Base-by-base conservation (phyloP, 2,329 filamentous ascomycete genomes). In the Botrytis tulipae region DNA sequence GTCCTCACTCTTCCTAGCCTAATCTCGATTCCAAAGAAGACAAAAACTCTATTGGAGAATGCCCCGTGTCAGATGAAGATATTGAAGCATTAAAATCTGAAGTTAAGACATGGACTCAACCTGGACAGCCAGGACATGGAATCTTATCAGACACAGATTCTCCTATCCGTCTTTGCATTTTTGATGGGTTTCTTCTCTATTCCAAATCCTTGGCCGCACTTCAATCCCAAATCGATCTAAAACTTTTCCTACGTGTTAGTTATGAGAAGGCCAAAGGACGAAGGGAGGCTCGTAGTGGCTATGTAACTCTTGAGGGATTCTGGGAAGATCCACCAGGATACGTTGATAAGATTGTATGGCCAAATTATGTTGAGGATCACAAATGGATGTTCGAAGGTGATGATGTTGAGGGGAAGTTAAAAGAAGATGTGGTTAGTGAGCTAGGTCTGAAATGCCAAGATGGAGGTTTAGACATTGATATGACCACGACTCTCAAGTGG, bases 281-380 rank as follows among this genome's bases (percentile, higher is more conserved):
- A 37, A 85, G 93, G 44, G 89, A 92, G 80, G 89, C 89, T 0
- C 85, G 93, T 71, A 89, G 87, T 77, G 93, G 93, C 18, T 96
- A 96, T 81, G 92, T 94, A 44, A 95, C 93, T 4, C 82, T 92
- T 8, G 90, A 98, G 79, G 95, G 95, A 42, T 99, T 98, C 84
- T 99, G 96, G 96, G 87, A 91, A 73, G 96, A 99, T 82, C 96
- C 96, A 0, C 94, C 94, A 0, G 95, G 93, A 0, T 99, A 98
- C 81, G 94, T 98, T 54, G 95, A 98, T 81, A 89, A 92, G 81
- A 88, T 99, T 72, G 96, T 99, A 7, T 99, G 96, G 96, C 95
- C 95, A 5, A 95, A 97, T 79, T 98, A 98, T 82, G 93, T 92
- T 5, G 86, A 88, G 71, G 89, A 94, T 78, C 95, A 98, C 83